Percentiles rank a stretch among this genome's conserved stretches.
phyloP scores from a whole-genome alignment of 306 rosid genomes.

The Macrotyloma uniflorum region DNA sequence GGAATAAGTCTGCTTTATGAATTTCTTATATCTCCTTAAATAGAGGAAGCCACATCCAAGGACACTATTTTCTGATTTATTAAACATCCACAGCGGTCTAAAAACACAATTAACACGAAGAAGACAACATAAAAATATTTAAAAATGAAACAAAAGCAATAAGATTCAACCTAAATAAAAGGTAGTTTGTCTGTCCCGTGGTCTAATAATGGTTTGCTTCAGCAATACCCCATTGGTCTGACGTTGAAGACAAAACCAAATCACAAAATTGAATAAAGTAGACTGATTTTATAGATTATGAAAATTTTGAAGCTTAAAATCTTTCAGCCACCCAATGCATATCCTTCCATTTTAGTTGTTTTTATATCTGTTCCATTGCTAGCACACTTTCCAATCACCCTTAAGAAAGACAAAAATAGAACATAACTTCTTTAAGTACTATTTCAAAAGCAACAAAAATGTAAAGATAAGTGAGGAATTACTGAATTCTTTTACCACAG shows the following conservation, averaged over 20 bases:
- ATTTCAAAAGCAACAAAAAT: constrained; percentile 1
- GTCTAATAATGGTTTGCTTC: no score
- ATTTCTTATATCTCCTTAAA: neutral
- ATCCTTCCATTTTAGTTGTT: neutral
- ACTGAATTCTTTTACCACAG: neutral
- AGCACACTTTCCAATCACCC: neutral
- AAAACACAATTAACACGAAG: neutral
- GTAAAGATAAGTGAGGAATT: constrained; percentile 13
- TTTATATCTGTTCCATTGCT: neutral
- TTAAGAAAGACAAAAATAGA: neutral
- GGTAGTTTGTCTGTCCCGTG: no score
- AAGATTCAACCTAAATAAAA: neutral
- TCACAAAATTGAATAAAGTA: neutral
- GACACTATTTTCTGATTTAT: neutral
- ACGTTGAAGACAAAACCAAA: neutral
- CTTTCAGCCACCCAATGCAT: neutral
- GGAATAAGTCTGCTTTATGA: neutral
- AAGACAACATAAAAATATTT: neutral
- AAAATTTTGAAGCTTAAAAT: neutral
- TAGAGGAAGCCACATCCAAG: neutral
- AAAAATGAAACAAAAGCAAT: neutral
- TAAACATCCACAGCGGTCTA: neutral
- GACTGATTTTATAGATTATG: neutral
- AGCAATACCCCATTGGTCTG: no score
- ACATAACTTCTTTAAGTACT: neutral